Conservation (phyloP, 306 rosid genomes). For the Dicorynia guianensis region DNA sequence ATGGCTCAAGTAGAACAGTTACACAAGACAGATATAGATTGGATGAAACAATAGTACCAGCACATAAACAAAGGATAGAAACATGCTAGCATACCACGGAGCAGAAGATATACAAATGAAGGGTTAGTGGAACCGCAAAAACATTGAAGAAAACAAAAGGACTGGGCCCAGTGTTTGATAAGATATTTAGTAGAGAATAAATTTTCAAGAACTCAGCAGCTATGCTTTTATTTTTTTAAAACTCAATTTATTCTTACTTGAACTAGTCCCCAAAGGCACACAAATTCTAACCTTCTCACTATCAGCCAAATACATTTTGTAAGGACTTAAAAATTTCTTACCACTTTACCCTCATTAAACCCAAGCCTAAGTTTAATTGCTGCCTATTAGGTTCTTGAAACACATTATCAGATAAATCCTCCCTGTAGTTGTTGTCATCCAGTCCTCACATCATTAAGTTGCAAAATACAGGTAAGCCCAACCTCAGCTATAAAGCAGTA, state of each 20-base stretch:
- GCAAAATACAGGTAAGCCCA: conserved; percentile 6
- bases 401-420: too few species aligned
- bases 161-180: neutral
- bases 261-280: neutral
- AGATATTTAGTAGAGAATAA: neutral
- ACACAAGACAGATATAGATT: neutral
- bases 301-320: neutral
- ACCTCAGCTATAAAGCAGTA: conserved; percentile 11
- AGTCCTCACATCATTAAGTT: neutral
- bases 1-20: neutral
- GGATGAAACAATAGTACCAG: neutral
- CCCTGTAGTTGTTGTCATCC: too few species aligned
- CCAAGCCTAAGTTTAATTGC: neutral
- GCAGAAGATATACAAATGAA: neutral
- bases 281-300: neutral
- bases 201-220: too few species aligned
- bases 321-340: neutral
- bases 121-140: neutral
- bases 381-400: conserved; percentile 12
- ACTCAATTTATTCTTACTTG: neutral
- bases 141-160: neutral
- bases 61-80: neutral
- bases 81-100: neutral
- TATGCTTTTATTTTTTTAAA: too few species aligned
- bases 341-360: neutral